Evolutionary conservation across 129 eudicot genomes (phyloP).

Genomic region (Centaurea solstitialis): DNA sequence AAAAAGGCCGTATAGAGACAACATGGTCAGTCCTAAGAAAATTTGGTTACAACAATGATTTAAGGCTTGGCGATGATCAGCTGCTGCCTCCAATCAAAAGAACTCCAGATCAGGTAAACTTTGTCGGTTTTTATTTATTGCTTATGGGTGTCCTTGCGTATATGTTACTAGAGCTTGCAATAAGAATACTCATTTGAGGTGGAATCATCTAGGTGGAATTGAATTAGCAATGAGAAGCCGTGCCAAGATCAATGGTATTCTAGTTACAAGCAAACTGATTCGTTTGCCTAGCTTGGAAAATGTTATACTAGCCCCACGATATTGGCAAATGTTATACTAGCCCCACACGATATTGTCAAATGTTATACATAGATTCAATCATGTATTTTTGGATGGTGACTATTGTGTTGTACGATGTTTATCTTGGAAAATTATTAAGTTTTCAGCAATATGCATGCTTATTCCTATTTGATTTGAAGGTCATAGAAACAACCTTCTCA

Average conservation of each 20-base stretch:
- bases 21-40: conserved; percentile 95
- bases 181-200: not conserved
- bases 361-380: too few species aligned
- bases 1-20: conserved; percentile 91
- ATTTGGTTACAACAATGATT: conserved; percentile 87
- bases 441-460: not conserved
- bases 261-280: too few species aligned
- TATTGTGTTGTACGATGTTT: too few species aligned
- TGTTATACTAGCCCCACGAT: too few species aligned
- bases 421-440: not conserved
- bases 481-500: not conserved
- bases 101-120: conserved; percentile 80
- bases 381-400: too few species aligned
- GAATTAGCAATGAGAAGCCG: not conserved
- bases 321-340: too few species aligned
- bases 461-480: not conserved
- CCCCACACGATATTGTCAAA: too few species aligned
- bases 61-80: conserved; percentile 74
- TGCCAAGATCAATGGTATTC: too few species aligned
- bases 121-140: not conserved
- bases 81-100: conserved; percentile 73
- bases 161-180: not conserved
- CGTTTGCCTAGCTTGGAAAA: too few species aligned
- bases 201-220: not conserved
- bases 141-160: not conserved